Conservation (phyloP, 2,329 filamentous ascomycete genomes). For the Madurella mycetomatis region DNA sequence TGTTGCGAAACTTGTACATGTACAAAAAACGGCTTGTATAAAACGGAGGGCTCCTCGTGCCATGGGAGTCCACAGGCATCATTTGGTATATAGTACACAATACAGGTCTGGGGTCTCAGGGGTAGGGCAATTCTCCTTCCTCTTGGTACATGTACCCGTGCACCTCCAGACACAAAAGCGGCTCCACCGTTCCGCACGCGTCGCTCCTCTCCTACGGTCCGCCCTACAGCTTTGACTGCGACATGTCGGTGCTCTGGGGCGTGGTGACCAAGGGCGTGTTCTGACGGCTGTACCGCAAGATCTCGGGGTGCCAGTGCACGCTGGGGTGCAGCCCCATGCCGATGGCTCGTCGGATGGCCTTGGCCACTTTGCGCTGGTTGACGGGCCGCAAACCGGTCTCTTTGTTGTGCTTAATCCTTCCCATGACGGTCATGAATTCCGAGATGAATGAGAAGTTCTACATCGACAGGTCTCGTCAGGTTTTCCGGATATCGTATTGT, state of each 20-base stretch:
- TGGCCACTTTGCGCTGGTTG: conserved; percentile 90
- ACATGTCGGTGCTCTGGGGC: too few species aligned
- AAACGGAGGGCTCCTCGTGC: neutral
- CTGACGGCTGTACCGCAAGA: conserved; percentile 44
- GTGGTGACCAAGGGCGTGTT: neutral
- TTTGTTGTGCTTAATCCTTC: conserved; percentile 73
- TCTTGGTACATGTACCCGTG: neutral
- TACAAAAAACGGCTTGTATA: conserved; percentile 4
- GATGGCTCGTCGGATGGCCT: conserved; percentile 83
- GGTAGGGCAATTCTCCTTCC: too few species aligned
- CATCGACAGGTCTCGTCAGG: neutral
- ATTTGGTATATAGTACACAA: neutral
- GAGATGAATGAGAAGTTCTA: conserved; percentile 91
- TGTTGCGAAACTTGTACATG: conserved; percentile 14
- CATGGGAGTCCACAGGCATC: neutral
- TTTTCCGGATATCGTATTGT: neutral
- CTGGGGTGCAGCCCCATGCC: conserved; percentile 90
- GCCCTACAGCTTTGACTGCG: too few species aligned
- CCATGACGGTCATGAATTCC: conserved; percentile 80
- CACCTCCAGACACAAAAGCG: neutral
- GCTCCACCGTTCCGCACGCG: too few species aligned
- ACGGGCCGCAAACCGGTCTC: conserved; percentile 77
- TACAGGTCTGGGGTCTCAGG: neutral
- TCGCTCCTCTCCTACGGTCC: too few species aligned
- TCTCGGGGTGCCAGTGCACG: conserved; percentile 82